phyloP scores from a whole-genome alignment of 805 yeast genomes.

The Wickerhamiella sergipiensis region DNA sequence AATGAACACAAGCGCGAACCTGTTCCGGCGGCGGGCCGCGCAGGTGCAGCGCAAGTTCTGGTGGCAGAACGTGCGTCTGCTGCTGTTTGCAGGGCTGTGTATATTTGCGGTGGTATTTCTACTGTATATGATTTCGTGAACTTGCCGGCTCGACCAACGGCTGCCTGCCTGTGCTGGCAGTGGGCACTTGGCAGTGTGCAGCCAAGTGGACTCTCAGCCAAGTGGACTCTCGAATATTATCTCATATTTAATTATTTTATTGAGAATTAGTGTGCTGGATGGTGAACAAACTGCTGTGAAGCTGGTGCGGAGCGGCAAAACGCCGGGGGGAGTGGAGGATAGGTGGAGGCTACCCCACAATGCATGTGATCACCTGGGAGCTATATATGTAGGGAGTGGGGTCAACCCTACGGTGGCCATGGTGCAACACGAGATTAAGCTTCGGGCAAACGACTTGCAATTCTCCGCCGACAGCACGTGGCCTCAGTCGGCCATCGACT shows the following conservation, averaged over 20 bases:
- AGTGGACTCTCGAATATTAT: no score
- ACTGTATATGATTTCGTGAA: background rate
- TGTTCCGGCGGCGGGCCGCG: slow-evolving; percentile 57
- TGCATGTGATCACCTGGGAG: background rate
- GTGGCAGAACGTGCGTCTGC: slow-evolving; percentile 35
- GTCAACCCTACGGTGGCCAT: no score
- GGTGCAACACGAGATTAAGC: slow-evolving; percentile 1
- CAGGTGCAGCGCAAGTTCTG: slow-evolving; percentile 53
- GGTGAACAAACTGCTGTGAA: no score
- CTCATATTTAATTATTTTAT: no score
- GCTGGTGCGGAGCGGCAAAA: no score
- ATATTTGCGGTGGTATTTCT: background rate
- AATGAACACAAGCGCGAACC: slow-evolving; percentile 49
- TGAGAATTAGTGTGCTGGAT: no score
- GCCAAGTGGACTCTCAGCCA: no score
- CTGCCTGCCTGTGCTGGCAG: no score
- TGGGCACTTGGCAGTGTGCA: no score
- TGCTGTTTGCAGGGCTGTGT: slow-evolving; percentile 1
- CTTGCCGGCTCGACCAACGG: no score
- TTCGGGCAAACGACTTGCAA: slow-evolving; percentile 4
- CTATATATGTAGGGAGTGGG: background rate
- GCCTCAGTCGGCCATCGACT: slow-evolving; percentile 2
- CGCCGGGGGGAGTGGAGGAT: no score
- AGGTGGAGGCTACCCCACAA: background rate
- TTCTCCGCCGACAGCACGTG: slow-evolving; percentile 7